Percentiles rank a stretch among this genome's conserved stretches.
Evolutionary conservation across 225 moss, liverwort and hornwort species (phyloP).

Genomic region (Polytrichum formosum): DNA sequence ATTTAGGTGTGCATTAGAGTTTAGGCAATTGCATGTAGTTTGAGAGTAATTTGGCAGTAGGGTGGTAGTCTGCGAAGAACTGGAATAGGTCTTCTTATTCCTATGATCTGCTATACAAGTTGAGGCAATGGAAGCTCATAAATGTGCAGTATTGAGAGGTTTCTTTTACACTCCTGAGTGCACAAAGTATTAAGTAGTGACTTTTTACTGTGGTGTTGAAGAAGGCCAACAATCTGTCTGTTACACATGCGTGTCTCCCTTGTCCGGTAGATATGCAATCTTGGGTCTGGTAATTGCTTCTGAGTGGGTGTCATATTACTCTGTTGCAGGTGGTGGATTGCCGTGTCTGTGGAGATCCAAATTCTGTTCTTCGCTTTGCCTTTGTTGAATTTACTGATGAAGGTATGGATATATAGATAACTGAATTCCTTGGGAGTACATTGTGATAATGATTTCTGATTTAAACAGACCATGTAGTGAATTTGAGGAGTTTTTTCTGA

Average conservation of each 20-base stretch:
- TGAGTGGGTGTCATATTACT: neutral
- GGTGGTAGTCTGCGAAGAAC: too few relatives aligned
- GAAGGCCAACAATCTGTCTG: too few relatives aligned
- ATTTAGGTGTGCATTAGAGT: too few relatives aligned
- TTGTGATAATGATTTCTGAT: neutral
- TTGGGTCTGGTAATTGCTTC: too few relatives aligned
- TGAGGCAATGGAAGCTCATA: neutral
- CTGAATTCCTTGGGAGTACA: neutral
- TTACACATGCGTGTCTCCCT: too few relatives aligned
- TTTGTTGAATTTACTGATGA: constrained; percentile 99
- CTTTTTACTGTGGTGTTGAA: too few relatives aligned
- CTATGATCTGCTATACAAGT: too few relatives aligned
- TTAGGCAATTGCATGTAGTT: too few relatives aligned
- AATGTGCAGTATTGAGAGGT: neutral
- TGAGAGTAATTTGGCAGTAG: too few relatives aligned
- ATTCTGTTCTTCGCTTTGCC: constrained; percentile 93
- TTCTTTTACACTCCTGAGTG: neutral
- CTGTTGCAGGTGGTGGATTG: constrained; percentile 85
- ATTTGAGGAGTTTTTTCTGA: neutral
- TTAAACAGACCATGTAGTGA: neutral
- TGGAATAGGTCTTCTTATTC: too few relatives aligned
- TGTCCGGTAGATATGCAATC: too few relatives aligned
- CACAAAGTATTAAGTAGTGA: too few relatives aligned
- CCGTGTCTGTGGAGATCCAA: constrained; percentile 96
- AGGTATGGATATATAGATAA: constrained; percentile 33